Base-by-base conservation (phyloP, 441 rosid genomes). In the Corymbia calophylla region DNA sequence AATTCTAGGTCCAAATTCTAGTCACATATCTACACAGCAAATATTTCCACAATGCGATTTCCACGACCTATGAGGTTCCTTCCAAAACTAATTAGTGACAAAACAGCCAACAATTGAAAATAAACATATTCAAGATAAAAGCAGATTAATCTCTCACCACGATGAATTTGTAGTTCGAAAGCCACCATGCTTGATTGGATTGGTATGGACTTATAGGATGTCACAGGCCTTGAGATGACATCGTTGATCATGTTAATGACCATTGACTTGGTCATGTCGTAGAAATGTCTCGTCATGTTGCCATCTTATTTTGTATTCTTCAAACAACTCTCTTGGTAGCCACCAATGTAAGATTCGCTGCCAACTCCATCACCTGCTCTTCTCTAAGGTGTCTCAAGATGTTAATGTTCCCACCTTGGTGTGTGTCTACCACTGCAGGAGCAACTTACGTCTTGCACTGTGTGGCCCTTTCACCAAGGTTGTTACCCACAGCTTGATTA, bases 311-410 rank as follows among this genome's bases (percentile, higher is more conserved):
- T 51, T 13, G 53, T 15, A 15, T 51, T 51, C 53, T 5, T 51
- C 53, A 51, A 51, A 4, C 15, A 51, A 14, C 16, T 56, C 53
- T 51, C 53, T 13, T 51, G 53, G 53, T 51, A 51, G 53, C 53
- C 16, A 51, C 62, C 62, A 56, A 56, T 23, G 62, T 23, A 56
- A 29, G 29, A 56, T 56, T 56, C 25, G 62, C 23, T 56, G 1
- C 62, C 62, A 56, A 56, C 62, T 56, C 29, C 3, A 1, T 9
- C 29, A 0, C 13, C 0, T 23, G 9, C 62, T 4, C 12, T 56
- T 56, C 2, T 56, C 9, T 23, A 23, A 56, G 62, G 29, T 29
- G 1, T 56, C 3, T 56, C 62, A 56, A 56, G 13, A 56, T 56
- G 62, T 56, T 56, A 56, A 56, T 3, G 2, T 56, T 23, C 29